Base-by-base conservation (phyloP, 176 grass and related monocot species). In the Dactylis glomerata region DNA sequence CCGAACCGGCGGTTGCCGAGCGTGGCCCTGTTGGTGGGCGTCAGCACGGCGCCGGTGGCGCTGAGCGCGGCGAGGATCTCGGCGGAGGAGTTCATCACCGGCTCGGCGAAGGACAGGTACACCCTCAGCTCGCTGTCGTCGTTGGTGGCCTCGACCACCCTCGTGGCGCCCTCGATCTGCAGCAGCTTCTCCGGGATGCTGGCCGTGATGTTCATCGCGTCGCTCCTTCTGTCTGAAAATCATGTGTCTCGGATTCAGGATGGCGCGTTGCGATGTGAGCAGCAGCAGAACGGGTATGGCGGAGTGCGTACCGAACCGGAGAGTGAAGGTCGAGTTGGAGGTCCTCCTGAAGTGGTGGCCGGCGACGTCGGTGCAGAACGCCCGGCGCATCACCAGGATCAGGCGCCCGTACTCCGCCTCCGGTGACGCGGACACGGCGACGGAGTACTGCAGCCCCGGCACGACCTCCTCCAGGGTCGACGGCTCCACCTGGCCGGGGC, bases 111-210 rank as follows among this genome's bases (percentile, higher is more conserved):
- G 77, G 90, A 73, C 49, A 98, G 14, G 87, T 94, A 93, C 36
- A 98, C 58, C 26, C 87, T 92, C 15, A 95, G 78, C 73, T 80
- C 75, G 34, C 68, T 52, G 0, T 80, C 69, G 49, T 88, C 74
- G 54, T 98, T 98, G 83, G 89, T 98, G 23, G 96, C 96, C 42
- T 86, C 34, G 13, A 93, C 91, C 30, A 89, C 78, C 82, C 96
- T 94, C 20, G 75, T 58, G 62, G 77, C 69, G 75, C 91, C 93
- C 77, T 98, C 81, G 2, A 95, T 87, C 79, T 86, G 65, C 47
- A 98, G 36, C 38, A 85, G 59, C 87, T 90, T 93, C 62, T 87
- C 28, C 0, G 91, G 93, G 1, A 95, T 89, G 15, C 33, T 42
- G 51, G 89, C 83, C 6, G 85, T 86, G 73, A 95, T 89, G 58